Conservation (phyloP, 2,329 filamentous ascomycete genomes). For the Harringtonia lauricola region DNA sequence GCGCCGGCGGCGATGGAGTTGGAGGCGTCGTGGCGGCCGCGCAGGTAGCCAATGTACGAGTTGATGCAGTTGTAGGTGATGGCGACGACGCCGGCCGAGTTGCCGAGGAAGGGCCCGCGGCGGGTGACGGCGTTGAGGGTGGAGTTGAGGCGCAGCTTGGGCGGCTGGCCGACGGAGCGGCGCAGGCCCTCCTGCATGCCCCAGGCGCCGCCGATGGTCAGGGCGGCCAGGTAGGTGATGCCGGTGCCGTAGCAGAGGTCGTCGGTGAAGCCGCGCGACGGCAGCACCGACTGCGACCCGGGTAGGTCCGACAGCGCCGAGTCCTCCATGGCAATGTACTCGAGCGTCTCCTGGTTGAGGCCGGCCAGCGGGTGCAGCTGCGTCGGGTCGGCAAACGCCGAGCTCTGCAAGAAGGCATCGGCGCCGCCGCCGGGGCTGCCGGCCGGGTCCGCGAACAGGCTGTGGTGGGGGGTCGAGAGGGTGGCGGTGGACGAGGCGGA, state of each 20-base stretch:
- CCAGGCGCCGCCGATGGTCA: conserved; percentile 82
- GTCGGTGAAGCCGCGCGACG: conserved; percentile 94
- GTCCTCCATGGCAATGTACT: conserved; percentile 93
- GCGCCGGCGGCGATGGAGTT: conserved; percentile 82
- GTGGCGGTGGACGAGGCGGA: conserved; percentile 27
- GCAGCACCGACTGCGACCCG: conserved; percentile 75
- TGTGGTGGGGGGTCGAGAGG: conserved; percentile 31
- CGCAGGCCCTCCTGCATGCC: conserved; percentile 82
- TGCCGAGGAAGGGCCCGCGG: conserved; percentile 88
- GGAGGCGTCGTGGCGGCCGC: conserved; percentile 78
- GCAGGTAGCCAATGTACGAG: conserved; percentile 65
- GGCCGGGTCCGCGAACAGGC: conserved; percentile 54
- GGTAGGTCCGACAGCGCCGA: conserved; percentile 77
- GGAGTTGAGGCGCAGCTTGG: conserved; percentile 86
- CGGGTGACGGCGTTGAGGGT: conserved; percentile 91
- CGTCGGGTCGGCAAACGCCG: conserved; percentile 73
- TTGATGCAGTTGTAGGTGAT: conserved; percentile 95
- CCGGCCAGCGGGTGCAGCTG: conserved; percentile 88
- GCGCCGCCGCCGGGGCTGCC: conserved; percentile 56
- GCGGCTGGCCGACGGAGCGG: conserved; percentile 64
- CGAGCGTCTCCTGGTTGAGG: conserved; percentile 82
- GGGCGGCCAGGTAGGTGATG: conserved; percentile 80
- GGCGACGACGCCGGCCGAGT: conserved; percentile 89
- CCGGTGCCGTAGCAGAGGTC: conserved; percentile 97
- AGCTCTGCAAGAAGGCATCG: conserved; percentile 71